phyloP scores from a whole-genome alignment of 2,329 filamentous ascomycete species.

The Fusarium mangiferae region DNA sequence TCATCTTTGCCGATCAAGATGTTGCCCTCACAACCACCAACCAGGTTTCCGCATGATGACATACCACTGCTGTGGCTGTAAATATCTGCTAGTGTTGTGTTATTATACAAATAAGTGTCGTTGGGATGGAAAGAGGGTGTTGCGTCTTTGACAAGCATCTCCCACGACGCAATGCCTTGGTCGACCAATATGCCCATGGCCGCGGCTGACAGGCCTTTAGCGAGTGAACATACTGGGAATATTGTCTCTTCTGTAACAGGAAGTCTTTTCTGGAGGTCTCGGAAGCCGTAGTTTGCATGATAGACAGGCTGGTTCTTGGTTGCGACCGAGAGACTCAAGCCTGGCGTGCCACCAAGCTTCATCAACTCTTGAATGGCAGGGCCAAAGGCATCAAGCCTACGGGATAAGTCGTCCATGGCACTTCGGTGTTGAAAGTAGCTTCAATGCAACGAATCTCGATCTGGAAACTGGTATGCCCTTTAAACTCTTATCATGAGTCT shows the following conservation, averaged over 20 bases:
- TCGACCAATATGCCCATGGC: background rate
- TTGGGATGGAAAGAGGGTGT: background rate
- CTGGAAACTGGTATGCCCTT: background rate
- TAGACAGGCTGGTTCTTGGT: background rate
- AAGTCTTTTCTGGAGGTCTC: background rate
- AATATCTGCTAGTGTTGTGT: background rate
- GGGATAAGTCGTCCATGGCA: background rate
- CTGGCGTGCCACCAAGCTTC: background rate
- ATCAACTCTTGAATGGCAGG: background rate
- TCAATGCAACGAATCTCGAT: rapidly evolving
- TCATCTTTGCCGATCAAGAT: background rate
- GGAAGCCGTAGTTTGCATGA: background rate
- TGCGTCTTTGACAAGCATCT: background rate
- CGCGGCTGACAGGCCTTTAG: background rate
- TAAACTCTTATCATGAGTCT: background rate
- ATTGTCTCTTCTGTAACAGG: background rate
- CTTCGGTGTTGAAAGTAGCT: background rate
- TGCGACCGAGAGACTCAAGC: background rate
- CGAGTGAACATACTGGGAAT: background rate
- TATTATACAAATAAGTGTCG: background rate
- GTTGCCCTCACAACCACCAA: background rate
- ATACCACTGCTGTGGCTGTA: background rate
- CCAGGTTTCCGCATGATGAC: background rate
- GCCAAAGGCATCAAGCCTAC: background rate
- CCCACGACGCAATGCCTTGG: background rate